phyloP scores from a whole-genome alignment of 441 rosid genomes.

The Manihot esculenta region DNA sequence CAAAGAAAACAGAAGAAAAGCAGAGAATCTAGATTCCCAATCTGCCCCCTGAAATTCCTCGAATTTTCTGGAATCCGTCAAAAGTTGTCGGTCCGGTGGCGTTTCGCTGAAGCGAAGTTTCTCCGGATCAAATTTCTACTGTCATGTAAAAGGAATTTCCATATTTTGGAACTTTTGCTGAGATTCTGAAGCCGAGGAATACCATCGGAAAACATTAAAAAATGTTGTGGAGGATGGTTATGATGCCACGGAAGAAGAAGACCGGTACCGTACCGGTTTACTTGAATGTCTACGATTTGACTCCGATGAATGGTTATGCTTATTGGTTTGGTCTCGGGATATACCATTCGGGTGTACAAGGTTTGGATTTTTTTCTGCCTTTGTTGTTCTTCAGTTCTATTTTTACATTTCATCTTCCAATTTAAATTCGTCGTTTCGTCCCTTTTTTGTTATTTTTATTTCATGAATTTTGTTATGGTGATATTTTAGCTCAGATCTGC shows the following conservation, averaged over 20 bases:
- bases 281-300: conserved; percentile 88
- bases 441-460: not conserved
- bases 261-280: conserved; percentile 69
- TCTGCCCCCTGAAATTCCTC: conserved; percentile 14
- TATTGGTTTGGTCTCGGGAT: conserved; percentile 97
- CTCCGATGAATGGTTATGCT: conserved; percentile 86
- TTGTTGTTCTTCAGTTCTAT: not conserved
- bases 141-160: not conserved
- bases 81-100: conserved; percentile 7
- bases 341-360: conserved; percentile 96
- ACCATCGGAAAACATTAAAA: not conserved
- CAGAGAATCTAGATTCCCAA: conserved; percentile 1
- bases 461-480: not conserved
- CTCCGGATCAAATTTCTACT: conserved; percentile 5
- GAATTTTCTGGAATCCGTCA: conserved; percentile 13
- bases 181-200: not conserved
- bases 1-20: not conserved
- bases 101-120: conserved; percentile 8
- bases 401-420: not conserved
- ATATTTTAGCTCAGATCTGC: conserved; percentile 14
- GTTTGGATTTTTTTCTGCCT: conserved; percentile 26
- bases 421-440: not conserved
- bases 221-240: conserved; percentile 61
- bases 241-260: conserved; percentile 57
- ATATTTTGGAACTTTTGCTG: not conserved